These are phyloP conservation scores for Tylopilus sp. DNA, from an alignment of 768 basidiomycete genomes.

Conservation along the genomic window DNA sequence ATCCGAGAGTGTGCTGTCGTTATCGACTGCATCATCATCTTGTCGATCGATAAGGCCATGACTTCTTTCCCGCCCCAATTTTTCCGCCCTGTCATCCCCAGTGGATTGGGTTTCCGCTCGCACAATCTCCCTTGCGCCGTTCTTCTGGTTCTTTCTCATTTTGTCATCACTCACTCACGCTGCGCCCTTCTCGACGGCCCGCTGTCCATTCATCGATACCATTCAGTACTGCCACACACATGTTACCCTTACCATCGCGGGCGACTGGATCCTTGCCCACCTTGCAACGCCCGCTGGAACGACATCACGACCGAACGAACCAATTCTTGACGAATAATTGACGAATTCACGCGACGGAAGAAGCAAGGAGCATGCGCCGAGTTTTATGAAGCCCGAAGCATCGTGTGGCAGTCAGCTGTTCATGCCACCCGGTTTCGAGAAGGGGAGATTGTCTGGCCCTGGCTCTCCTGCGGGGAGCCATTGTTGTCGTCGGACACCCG, in stretches of 20 bases:
- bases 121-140: conserved; percentile 25
- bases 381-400: conserved; percentile 17
- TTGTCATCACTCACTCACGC: conserved; percentile 21
- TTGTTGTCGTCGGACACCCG: conserved; percentile 26
- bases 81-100: conserved; percentile 19
- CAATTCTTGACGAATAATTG: conserved; percentile 36
- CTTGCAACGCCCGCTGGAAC: conserved; percentile 33
- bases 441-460: conserved; percentile 5
- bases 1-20: conserved; percentile 34
- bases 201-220: conserved; percentile 24
- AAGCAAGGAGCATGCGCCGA: conserved; percentile 24
- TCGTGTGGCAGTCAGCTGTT: conserved; percentile 9
- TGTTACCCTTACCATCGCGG: conserved; percentile 15
- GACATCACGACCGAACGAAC: conserved; percentile 33
- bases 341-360: conserved; percentile 31
- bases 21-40: conserved; percentile 34
- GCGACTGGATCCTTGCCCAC: conserved; percentile 20
- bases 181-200: conserved; percentile 23
- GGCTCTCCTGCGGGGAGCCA: conserved; percentile 24
- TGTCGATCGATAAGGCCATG: conserved; percentile 44
- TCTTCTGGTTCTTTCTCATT: conserved; percentile 11
- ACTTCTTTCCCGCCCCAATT: conserved; percentile 28
- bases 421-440: conserved; percentile 10
- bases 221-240: conserved; percentile 13
- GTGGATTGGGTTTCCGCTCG: conserved; percentile 28